These are phyloP conservation scores for Globisporangium ultimum DNA, from an alignment of 352 stramenopile species.

Conservation along the genomic window DNA sequence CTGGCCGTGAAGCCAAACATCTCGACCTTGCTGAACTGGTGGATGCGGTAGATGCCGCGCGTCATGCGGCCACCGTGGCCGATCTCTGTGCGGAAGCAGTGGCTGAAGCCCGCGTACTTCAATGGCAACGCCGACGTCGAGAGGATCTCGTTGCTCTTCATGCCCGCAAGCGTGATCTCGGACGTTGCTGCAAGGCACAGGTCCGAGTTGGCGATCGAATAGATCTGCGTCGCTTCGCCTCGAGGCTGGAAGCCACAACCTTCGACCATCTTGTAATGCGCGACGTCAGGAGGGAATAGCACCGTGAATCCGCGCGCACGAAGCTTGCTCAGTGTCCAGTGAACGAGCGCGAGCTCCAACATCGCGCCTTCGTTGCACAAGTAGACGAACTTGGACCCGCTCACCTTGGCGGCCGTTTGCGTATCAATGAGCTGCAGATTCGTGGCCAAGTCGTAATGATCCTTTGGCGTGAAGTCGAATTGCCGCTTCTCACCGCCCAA, in stretches of 20 bases:
- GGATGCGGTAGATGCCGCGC: conserved; percentile 84
- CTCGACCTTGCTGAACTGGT: conserved; percentile 90
- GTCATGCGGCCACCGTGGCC: conserved; percentile 70
- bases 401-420: conserved; percentile 55
- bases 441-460: conserved; percentile 70
- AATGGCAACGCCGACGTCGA: conserved; percentile 51
- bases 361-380: conserved; percentile 86
- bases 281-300: conserved; percentile 79
- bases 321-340: conserved; percentile 76
- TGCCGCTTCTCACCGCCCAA: conserved; percentile 49
- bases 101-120: conserved; percentile 77
- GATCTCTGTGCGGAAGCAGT: conserved; percentile 89
- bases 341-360: conserved; percentile 83
- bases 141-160: conserved; percentile 77
- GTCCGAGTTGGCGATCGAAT: conserved; percentile 81
- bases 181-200: conserved; percentile 82
- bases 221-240: conserved; percentile 85
- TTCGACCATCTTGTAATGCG: conserved; percentile 79
- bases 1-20: conserved; percentile 85
- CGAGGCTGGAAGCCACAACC: conserved; percentile 84
- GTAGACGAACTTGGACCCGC: conserved; percentile 82
- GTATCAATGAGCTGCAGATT: conserved; percentile 76
- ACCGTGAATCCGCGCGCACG: conserved; percentile 68
- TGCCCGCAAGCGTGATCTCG: conserved; percentile 82
- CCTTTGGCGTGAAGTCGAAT: conserved; percentile 61